Evolutionary conservation across 73 alveolate species (phyloP).

Genomic region (Durusdinium trenchii): DNA sequence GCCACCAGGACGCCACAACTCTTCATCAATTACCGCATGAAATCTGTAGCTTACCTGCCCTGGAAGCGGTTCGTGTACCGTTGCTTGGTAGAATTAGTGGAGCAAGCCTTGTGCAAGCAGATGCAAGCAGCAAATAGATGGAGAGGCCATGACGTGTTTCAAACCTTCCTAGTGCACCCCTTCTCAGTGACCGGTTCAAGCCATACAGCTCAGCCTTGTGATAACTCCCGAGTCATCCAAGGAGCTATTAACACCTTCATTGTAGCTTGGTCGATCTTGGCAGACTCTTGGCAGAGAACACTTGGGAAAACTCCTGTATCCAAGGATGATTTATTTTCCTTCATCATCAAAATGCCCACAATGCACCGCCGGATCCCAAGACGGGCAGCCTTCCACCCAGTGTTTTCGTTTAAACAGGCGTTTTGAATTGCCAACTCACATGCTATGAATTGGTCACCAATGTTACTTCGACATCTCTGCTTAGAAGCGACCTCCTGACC

Average conservation of each 20-base stretch:
- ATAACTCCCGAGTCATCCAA: too few relatives aligned
- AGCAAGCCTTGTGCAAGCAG: neutral
- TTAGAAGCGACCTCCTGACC: constrained; percentile 95
- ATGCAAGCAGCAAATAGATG: too few relatives aligned
- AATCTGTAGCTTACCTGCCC: constrained; percentile 99
- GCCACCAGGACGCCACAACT: constrained; percentile 99
- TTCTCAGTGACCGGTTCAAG: too few relatives aligned
- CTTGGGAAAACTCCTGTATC: neutral
- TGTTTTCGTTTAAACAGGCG: too few relatives aligned
- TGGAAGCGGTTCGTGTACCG: constrained; percentile 99
- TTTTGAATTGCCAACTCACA: too few relatives aligned
- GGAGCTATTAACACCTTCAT: constrained; percentile 92
- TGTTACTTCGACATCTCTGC: too few relatives aligned
- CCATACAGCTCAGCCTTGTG: too few relatives aligned
- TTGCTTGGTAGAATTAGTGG: neutral
- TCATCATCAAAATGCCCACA: constrained; percentile 96
- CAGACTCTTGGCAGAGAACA: neutral
- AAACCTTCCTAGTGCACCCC: too few relatives aligned
- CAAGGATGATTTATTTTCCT: constrained; percentile 77
- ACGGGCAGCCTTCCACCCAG: too few relatives aligned
- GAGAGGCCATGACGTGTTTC: too few relatives aligned
- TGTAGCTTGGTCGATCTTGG: constrained; percentile 9
- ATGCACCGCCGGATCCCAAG: constrained; percentile 91
- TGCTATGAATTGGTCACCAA: too few relatives aligned
- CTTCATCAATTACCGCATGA: constrained; percentile 99